phyloP scores from a whole-genome alignment of 371 early-diverging fungal genomes.

The Furculomyces boomerangus region DNA sequence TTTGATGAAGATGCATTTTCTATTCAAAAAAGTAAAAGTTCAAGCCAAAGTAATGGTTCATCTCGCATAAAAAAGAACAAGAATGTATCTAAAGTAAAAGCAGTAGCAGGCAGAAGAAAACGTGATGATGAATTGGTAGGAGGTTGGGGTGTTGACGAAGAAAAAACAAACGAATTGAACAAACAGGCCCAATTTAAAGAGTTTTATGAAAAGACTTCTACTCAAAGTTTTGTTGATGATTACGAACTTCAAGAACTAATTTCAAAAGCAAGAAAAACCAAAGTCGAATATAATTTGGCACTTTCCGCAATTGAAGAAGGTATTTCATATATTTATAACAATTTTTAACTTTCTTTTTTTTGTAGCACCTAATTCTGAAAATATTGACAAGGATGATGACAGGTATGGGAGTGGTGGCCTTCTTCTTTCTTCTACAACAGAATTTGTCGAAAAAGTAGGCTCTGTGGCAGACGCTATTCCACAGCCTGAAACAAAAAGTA shows the following conservation, averaged over 20 bases:
- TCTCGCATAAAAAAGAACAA: neutral
- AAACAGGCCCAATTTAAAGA: neutral
- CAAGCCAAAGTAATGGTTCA: too few relatives aligned
- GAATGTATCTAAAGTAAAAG: neutral
- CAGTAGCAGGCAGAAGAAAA: neutral
- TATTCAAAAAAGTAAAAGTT: neutral
- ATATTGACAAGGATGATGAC: neutral
- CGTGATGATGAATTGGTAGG: neutral
- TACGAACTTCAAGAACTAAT: neutral
- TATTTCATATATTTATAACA: neutral
- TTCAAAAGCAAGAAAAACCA: neutral
- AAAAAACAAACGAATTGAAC: neutral
- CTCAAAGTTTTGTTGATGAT: neutral
- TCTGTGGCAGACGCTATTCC: neutral
- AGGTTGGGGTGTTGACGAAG: neutral
- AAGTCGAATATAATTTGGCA: constrained; percentile 1
- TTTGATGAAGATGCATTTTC: neutral
- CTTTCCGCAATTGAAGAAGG: neutral
- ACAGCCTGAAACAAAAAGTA: neutral
- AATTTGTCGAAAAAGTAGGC: neutral
- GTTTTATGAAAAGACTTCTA: neutral
- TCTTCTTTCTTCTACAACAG: neutral
- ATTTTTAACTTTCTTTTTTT: neutral
- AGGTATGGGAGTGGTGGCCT: neutral
- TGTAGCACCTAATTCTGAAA: neutral